phyloP scores from a whole-genome alignment of 306 rosid genomes.

The Malus orientalis region DNA sequence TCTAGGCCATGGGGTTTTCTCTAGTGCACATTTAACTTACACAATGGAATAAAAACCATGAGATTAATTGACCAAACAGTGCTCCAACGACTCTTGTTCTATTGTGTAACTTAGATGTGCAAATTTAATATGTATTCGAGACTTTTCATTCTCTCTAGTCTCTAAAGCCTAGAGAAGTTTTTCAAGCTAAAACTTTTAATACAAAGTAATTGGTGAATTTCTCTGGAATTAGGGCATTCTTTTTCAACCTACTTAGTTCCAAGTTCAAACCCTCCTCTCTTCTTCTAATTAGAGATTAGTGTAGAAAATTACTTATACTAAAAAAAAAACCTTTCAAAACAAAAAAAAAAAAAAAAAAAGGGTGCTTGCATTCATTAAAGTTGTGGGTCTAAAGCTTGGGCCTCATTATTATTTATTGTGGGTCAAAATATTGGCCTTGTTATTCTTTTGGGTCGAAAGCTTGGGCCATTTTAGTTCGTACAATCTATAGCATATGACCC shows the following conservation, averaged over 20 bases:
- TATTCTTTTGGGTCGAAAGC: background rate
- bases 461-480: background rate
- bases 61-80: background rate
- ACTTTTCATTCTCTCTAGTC: too few relatives aligned
- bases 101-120: background rate
- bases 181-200: background rate
- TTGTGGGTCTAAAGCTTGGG: background rate
- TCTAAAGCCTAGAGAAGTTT: too few relatives aligned
- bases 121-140: too few relatives aligned
- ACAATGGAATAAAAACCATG: background rate
- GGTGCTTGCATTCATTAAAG: background rate
- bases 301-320: background rate
- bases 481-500: background rate
- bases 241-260: background rate
- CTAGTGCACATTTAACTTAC: background rate
- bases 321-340: background rate
- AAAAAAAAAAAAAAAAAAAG: too few relatives aligned
- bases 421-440: background rate
- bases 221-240: too few relatives aligned
- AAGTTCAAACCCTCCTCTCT: background rate
- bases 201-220: background rate
- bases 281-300: background rate
- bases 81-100: background rate
- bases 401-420: background rate
- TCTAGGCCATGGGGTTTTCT: background rate